Evolutionary conservation across 805 yeast genomes (phyloP).

Genomic region (Candida maltosa): DNA sequence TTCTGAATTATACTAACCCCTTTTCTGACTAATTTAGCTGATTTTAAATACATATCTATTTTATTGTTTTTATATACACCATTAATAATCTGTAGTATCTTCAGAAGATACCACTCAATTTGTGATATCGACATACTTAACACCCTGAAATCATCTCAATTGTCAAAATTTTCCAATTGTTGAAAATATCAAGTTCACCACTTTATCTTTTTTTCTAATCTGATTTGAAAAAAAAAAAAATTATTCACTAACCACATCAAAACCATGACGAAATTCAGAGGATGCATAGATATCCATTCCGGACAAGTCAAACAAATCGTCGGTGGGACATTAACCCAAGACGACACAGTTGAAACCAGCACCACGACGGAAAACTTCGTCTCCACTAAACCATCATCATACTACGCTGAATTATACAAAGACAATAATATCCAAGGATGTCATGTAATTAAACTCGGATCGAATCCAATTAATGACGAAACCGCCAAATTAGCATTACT

Average conservation of each 20-base stretch:
- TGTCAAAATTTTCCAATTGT: no score
- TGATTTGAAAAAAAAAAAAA: no score
- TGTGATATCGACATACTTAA: no score
- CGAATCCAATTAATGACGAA: constrained; percentile 66
- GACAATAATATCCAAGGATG: constrained; percentile 63
- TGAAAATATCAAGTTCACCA: not conserved
- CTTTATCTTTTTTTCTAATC: not conserved
- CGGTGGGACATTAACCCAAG: constrained; percentile 77
- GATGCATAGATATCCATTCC: constrained; percentile 92
- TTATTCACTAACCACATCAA: no score
- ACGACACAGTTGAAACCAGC: constrained; percentile 27
- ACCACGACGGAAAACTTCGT: constrained; percentile 60
- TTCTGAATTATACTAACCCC: no score
- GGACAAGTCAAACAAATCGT: constrained; percentile 97
- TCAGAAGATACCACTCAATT: no score
- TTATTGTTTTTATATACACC: no score
- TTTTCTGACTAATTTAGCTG: no score
- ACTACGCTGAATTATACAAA: constrained; percentile 70
- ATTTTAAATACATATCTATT: no score
- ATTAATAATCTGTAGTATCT: no score
- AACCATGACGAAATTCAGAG: constrained; percentile 85
- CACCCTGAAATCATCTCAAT: no score
- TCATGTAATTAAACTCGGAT: constrained; percentile 90
- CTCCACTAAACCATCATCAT: constrained; percentile 67
- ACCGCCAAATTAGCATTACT: constrained; percentile 77